These are phyloP conservation scores for Podospora sp. DNA, from an alignment of 495 filamentous ascomycete genomes.

Conservation along the genomic window DNA sequence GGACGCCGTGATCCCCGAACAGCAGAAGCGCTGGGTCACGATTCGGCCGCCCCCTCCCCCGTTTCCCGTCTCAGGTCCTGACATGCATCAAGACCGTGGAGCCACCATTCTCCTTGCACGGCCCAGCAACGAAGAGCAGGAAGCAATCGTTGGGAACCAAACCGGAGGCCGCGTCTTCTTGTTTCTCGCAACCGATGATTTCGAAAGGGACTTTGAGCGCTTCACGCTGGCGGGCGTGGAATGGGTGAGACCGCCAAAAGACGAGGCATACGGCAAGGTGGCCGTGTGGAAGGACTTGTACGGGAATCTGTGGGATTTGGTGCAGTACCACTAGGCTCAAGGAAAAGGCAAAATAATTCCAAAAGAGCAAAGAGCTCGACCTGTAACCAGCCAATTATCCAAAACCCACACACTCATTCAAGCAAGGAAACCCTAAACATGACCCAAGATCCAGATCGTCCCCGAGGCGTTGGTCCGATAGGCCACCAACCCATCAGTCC, in stretches of 20 bases:
- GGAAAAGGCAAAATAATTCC: no score
- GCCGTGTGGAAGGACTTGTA: neutral
- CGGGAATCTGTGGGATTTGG: neutral
- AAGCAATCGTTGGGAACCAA: neutral
- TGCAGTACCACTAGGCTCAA: neutral
- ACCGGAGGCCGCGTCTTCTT: neutral
- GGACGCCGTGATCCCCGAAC: no score
- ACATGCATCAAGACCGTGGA: no score
- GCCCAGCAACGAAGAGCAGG: no score
- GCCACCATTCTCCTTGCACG: no score
- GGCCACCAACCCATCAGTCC: neutral
- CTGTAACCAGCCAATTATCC: no score
- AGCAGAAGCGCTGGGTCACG: no score
- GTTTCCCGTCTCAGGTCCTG: no score
- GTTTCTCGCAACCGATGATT: neutral
- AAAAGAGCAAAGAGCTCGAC: no score
- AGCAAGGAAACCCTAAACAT: neutral
- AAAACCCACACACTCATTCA: no score
- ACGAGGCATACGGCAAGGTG: neutral
- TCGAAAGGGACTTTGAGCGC: neutral
- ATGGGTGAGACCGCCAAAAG: neutral
- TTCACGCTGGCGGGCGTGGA: neutral
- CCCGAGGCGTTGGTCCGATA: neutral
- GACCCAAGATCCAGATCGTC: conserved; percentile 1
- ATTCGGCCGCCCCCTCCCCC: no score